Evolutionary conservation across 805 yeast genomes (phyloP).

Genomic region (Cyberlindnera xishuangbannaensis): DNA sequence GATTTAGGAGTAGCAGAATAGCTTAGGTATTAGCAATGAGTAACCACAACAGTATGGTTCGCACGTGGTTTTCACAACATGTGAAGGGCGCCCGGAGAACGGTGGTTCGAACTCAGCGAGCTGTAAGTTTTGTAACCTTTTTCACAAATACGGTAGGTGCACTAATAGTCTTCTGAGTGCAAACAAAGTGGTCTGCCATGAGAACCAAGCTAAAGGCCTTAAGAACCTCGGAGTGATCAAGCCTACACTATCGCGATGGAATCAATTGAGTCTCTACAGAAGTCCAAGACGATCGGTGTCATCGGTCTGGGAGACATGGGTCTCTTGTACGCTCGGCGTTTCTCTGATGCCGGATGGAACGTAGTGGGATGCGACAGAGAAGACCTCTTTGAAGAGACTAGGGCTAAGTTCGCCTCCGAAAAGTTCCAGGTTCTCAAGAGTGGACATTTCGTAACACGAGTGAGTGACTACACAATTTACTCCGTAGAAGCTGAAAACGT

Average conservation of each 20-base stretch:
- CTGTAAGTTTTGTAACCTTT: no score
- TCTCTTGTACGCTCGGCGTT: conserved; percentile 68
- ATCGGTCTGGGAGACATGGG: conserved; percentile 99
- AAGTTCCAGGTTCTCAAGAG: conserved; percentile 56
- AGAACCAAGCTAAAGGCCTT: neutral
- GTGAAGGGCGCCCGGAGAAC: no score
- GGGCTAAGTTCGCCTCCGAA: conserved; percentile 34
- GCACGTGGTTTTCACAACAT: no score
- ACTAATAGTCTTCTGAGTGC: no score
- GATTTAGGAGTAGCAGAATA: no score
- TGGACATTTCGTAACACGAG: conserved; percentile 80
- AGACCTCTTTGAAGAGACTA: conserved; percentile 46
- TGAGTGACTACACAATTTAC: conserved; percentile 79
- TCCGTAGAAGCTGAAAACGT: conserved; percentile 91
- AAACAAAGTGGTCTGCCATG: no score
- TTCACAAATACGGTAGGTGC: no score
- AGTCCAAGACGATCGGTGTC: conserved; percentile 65
- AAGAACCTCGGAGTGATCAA: neutral
- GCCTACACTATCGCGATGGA: neutral
- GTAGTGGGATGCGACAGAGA: conserved; percentile 87
- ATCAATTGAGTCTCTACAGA: conserved; percentile 4
- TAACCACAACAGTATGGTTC: no score
- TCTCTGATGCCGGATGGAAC: conserved; percentile 79
- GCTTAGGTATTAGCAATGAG: no score
- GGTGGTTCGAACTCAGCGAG: no score